These are phyloP conservation scores for Aegilops sharonensis DNA, from an alignment of 176 grass and related monocot species.

Conservation along the genomic window DNA sequence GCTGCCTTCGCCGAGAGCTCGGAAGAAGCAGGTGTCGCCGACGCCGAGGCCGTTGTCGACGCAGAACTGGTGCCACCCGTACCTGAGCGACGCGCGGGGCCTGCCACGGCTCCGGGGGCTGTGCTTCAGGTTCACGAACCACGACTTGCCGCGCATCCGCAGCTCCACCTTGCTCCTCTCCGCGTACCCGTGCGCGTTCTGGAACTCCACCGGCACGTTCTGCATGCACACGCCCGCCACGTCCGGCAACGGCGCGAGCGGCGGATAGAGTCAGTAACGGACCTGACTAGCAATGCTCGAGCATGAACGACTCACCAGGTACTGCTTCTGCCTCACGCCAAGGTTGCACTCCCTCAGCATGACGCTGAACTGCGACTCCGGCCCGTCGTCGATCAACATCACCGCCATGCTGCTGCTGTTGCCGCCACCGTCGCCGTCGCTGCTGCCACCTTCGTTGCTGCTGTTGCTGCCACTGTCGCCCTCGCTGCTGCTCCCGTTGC, in stretches of 20 bases:
- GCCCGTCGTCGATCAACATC: neutral
- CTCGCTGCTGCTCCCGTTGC: neutral
- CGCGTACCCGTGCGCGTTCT: slow-evolving; percentile 38
- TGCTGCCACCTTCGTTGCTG: neutral
- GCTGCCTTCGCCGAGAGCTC: slow-evolving; percentile 2
- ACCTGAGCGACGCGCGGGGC: slow-evolving; percentile 23
- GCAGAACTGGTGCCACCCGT: slow-evolving; percentile 47
- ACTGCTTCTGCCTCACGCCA: slow-evolving; percentile 29
- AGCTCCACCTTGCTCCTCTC: slow-evolving; percentile 17
- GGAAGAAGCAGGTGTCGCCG: slow-evolving; percentile 48
- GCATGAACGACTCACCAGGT: slow-evolving; percentile 35
- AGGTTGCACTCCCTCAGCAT: slow-evolving; percentile 33
- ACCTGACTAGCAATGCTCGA: neutral
- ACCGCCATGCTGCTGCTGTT: neutral
- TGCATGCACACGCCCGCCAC: neutral
- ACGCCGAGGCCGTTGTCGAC: slow-evolving; percentile 38
- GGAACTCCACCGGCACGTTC: slow-evolving; percentile 47
- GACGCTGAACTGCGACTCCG: slow-evolving; percentile 32
- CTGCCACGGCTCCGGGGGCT: neutral
- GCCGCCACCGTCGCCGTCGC: neutral
- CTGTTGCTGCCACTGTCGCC: neutral
- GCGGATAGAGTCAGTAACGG: neutral
- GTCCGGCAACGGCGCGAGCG: too few species aligned
- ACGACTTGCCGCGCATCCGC: slow-evolving; percentile 17
- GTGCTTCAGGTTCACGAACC: slow-evolving; percentile 43